These are phyloP conservation scores for Colletotrichum australisinense DNA, from an alignment of 2,329 filamentous ascomycete species.

Conservation along the genomic window DNA sequence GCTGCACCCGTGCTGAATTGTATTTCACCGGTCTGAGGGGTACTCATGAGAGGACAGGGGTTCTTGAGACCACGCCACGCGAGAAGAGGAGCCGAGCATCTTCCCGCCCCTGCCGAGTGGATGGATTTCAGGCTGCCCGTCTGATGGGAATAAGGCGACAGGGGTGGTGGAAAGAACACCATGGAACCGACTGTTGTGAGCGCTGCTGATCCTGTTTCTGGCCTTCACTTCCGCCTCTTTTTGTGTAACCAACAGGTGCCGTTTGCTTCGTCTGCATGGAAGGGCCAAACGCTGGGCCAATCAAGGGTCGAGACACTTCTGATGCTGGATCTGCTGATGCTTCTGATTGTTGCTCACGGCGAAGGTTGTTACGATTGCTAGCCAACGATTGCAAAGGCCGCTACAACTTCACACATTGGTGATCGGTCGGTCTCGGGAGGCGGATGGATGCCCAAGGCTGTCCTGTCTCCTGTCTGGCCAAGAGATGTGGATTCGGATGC, in stretches of 20 bases:
- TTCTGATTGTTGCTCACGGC: neutral
- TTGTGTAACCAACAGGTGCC: slow-evolving; percentile 29
- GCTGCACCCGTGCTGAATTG: slow-evolving; percentile 51
- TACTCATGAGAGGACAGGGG: slow-evolving; percentile 47
- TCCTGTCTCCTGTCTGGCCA: slow-evolving; percentile 4
- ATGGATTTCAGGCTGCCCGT: slow-evolving; percentile 35
- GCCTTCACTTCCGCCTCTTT: slow-evolving; percentile 1
- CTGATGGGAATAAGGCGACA: slow-evolving; percentile 31
- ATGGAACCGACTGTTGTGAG: slow-evolving; percentile 30
- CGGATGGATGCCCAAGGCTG: slow-evolving; percentile 8
- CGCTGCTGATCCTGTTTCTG: slow-evolving; percentile 33
- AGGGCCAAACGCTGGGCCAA: neutral
- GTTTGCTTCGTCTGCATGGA: slow-evolving; percentile 21
- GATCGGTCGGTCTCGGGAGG: slow-evolving; percentile 20
- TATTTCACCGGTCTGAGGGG: slow-evolving; percentile 56
- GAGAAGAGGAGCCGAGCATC: slow-evolving; percentile 37
- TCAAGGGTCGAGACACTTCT: neutral
- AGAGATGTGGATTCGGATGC: slow-evolving; percentile 15
- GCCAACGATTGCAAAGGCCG: neutral
- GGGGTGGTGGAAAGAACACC: slow-evolving; percentile 21
- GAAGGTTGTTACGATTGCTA: neutral
- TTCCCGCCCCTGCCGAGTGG: slow-evolving; percentile 36
- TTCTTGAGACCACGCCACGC: slow-evolving; percentile 37
- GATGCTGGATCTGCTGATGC: slow-evolving; percentile 14
- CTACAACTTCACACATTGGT: neutral